A percentile compares a stretch with the other conserved stretches of the same genome.
phyloP scores from a whole-genome alignment of 1,139 yeast species.

The Scheffersomyces quercinus region DNA sequence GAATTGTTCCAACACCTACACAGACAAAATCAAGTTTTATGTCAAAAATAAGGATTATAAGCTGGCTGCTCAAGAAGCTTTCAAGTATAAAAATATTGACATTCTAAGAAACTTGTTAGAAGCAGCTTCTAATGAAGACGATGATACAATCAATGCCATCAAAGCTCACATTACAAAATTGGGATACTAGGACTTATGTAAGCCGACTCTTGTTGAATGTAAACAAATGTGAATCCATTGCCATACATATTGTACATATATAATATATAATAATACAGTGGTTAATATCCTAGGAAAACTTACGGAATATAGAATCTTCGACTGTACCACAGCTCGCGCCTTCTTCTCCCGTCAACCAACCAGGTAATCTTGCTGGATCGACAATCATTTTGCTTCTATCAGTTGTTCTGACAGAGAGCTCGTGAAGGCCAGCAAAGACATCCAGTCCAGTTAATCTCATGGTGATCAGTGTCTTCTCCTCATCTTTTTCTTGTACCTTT shows the following conservation, averaged over 20 bases:
- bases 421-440: conserved; percentile 78
- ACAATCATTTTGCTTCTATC: conserved; percentile 39
- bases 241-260: background rate
- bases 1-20: conserved; percentile 32
- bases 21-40: conserved; percentile 50
- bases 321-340: conserved; percentile 52
- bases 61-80: conserved; percentile 64
- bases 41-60: conserved; percentile 54
- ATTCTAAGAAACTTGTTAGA: conserved; percentile 36
- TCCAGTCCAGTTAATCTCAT: conserved; percentile 68
- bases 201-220: no score
- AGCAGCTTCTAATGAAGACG: conserved; percentile 18
- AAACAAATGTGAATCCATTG: no score
- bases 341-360: conserved; percentile 82
- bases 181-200: conserved; percentile 21
- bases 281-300: background rate
- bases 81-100: conserved; percentile 51
- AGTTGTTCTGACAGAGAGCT: conserved; percentile 49
- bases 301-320: conserved; percentile 40
- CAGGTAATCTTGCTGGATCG: conserved; percentile 60
- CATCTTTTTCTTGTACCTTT: conserved; percentile 13
- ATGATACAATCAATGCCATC: conserved; percentile 21
- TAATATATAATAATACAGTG: background rate
- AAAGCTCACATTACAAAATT: conserved; percentile 29
- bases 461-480: conserved; percentile 31